These are phyloP conservation scores for Daldinia eschscholtzii DNA, from an alignment of 2,329 filamentous ascomycete species.

Conservation along the genomic window DNA sequence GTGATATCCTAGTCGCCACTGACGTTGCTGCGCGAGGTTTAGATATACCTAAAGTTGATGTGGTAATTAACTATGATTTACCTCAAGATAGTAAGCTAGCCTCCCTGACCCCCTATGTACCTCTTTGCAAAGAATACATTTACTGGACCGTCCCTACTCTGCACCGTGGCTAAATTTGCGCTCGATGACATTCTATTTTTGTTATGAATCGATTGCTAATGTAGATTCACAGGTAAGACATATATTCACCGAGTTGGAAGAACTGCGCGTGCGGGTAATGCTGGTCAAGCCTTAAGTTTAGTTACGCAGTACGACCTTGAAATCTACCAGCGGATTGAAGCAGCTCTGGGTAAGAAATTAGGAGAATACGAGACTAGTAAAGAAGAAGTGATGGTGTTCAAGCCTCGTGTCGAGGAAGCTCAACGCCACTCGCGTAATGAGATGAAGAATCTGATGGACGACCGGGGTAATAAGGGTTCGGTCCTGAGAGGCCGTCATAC, in stretches of 20 bases:
- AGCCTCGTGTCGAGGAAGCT: conserved; percentile 82
- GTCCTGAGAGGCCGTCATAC: conserved; percentile 59
- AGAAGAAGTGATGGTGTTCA: conserved; percentile 88
- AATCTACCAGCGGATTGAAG: conserved; percentile 84
- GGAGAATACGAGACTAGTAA: conserved; percentile 76
- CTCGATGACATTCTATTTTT: background rate
- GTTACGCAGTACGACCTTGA: conserved; percentile 84
- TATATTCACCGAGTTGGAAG: conserved; percentile 92
- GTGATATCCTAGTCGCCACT: conserved; percentile 90
- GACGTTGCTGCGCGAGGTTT: conserved; percentile 94
- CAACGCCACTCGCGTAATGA: conserved; percentile 82
- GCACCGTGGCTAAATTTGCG: background rate
- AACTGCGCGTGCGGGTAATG: conserved; percentile 88
- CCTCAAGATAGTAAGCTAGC: conserved; percentile 73
- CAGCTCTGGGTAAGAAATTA: conserved; percentile 82
- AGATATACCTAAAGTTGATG: conserved; percentile 91
- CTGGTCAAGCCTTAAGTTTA: conserved; percentile 82
- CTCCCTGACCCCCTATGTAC: conserved; percentile 14
- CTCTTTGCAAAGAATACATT: no score
- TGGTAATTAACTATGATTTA: conserved; percentile 88
- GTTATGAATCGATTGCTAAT: conserved; percentile 10
- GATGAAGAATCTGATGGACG: conserved; percentile 84
- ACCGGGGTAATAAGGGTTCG: conserved; percentile 68
- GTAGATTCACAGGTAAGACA: conserved; percentile 68
- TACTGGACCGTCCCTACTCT: no score